Evolutionary conservation across 192 early-diverging fungal species (phyloP).

Genomic region (Geranomyces michiganensis): DNA sequence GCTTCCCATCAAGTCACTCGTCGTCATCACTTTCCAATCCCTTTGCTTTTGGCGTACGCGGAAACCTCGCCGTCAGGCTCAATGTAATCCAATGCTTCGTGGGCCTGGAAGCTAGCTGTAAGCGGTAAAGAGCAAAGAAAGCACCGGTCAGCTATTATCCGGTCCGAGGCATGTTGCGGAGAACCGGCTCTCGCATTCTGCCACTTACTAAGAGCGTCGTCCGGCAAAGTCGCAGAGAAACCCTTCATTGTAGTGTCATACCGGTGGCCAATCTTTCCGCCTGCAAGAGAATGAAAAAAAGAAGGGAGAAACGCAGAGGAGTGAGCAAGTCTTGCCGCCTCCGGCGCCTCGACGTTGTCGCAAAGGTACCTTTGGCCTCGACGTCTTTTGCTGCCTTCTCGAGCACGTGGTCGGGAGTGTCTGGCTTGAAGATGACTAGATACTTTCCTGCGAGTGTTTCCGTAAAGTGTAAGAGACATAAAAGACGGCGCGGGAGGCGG

Average conservation of each 20-base stretch:
- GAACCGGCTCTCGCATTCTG: background rate
- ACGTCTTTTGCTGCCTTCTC: slow-evolving; percentile 43
- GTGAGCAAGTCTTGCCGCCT: no score
- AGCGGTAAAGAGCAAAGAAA: background rate
- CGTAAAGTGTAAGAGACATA: no score
- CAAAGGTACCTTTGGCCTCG: slow-evolving; percentile 25
- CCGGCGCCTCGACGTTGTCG: no score
- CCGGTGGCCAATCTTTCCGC: slow-evolving; percentile 51
- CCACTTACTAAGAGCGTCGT: slow-evolving; percentile 46
- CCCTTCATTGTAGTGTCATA: slow-evolving; percentile 58
- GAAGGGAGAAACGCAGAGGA: background rate
- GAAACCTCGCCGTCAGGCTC: slow-evolving; percentile 65
- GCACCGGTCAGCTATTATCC: background rate
- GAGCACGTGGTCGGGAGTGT: slow-evolving; percentile 47
- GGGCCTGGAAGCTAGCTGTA: slow-evolving; percentile 44
- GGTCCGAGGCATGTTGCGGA: background rate
- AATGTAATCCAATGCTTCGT: slow-evolving; percentile 53
- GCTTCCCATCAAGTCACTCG: no score
- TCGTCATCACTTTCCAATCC: slow-evolving; percentile 19
- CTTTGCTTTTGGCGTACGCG: slow-evolving; percentile 36
- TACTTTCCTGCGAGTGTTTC: slow-evolving; percentile 36
- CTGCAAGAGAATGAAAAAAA: slow-evolving; percentile 25
- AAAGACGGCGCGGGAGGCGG: no score
- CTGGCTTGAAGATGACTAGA: slow-evolving; percentile 61
- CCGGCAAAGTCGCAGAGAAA: slow-evolving; percentile 61